phyloP scores from a whole-genome alignment of 345 rosid species.

The Acer negundo region DNA sequence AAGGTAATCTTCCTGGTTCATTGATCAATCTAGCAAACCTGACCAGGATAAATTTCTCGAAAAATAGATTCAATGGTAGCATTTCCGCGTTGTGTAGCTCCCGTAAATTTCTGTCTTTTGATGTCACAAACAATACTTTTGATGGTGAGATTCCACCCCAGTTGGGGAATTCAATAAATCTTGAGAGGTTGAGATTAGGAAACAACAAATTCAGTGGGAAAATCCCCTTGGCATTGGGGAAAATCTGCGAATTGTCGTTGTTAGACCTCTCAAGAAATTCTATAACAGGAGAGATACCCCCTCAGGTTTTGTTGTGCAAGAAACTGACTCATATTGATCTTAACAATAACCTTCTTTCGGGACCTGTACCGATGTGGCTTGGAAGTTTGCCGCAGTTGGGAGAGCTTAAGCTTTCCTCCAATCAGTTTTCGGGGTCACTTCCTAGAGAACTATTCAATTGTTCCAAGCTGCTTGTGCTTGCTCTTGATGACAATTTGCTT shows the following conservation, averaged over 20 bases:
- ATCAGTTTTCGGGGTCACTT: slow-evolving; percentile 61
- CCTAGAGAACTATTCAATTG: slow-evolving; percentile 71
- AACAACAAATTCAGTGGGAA: slow-evolving; percentile 68
- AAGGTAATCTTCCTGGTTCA: slow-evolving; percentile 67
- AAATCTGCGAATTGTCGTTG: slow-evolving; percentile 58
- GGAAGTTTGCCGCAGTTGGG: slow-evolving; percentile 67
- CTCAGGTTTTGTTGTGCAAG: slow-evolving; percentile 69
- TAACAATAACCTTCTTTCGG: slow-evolving; percentile 75
- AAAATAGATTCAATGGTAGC: slow-evolving; percentile 73
- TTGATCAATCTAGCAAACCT: slow-evolving; percentile 61
- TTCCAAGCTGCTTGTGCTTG: slow-evolving; percentile 64
- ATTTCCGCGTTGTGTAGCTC: slow-evolving; percentile 68
- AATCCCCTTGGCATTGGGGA: slow-evolving; percentile 83
- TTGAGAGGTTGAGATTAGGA: slow-evolving; percentile 86
- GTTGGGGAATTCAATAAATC: slow-evolving; percentile 73
- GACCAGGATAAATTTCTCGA: slow-evolving; percentile 83
- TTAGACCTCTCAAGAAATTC: slow-evolving; percentile 76
- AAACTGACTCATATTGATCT: slow-evolving; percentile 81
- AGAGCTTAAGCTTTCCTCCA: slow-evolving; percentile 80
- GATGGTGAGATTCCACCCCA: slow-evolving; percentile 63
- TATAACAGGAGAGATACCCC: slow-evolving; percentile 69
- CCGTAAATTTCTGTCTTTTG: slow-evolving; percentile 69
- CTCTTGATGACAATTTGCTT: slow-evolving; percentile 65
- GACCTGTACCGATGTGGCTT: slow-evolving; percentile 72
- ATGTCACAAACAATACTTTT: slow-evolving; percentile 72